A percentile compares a stretch with the other conserved stretches of the same genome.
Conservation (phyloP, 2,329 filamentous ascomycete genomes). For the Apiospora hydei region DNA sequence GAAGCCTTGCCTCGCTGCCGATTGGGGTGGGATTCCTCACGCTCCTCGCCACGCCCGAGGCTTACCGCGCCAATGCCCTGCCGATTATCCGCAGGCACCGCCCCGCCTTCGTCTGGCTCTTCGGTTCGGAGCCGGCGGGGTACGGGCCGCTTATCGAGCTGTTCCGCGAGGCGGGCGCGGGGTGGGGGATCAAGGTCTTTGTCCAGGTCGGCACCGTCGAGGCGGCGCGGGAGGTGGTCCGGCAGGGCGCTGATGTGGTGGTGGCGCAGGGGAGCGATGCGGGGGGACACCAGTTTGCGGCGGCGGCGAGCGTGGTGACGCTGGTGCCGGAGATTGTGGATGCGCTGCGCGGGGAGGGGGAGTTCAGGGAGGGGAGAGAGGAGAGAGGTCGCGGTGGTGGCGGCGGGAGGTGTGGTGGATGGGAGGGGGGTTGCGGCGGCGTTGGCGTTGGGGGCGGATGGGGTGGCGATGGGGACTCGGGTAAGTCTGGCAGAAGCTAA, state of each 20-base stretch:
- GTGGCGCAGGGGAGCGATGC: conserved; percentile 71
- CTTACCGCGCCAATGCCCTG: conserved; percentile 1
- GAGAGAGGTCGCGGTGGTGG: conserved; percentile 42
- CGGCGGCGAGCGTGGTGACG: conserved; percentile 60
- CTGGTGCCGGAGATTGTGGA: conserved; percentile 65
- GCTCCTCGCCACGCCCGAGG: background rate
- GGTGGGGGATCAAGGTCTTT: conserved; percentile 56
- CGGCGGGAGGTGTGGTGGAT: conserved; percentile 55
- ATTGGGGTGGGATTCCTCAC: conserved; percentile 24
- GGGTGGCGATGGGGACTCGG: conserved; percentile 38
- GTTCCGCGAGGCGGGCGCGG: conserved; percentile 18
- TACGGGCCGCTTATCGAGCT: conserved; percentile 26
- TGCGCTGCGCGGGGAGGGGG: conserved; percentile 45
- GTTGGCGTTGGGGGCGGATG: conserved; percentile 50
- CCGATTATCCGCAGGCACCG: conserved; percentile 13
- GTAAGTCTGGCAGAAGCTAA: conserved; percentile 30
- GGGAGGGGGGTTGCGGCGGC: conserved; percentile 55
- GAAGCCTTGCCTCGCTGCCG: conserved; percentile 28
- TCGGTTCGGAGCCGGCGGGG: conserved; percentile 27
- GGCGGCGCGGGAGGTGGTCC: conserved; percentile 57
- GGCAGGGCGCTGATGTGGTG: conserved; percentile 62
- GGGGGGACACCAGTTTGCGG: conserved; percentile 66
- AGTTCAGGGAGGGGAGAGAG: conserved; percentile 39
- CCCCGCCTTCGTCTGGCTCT: conserved; percentile 25
- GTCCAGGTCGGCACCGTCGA: conserved; percentile 68